Evolutionary conservation across 1,139 yeast species (phyloP), one percentile per base, ranked within the genome.

Genomic region (Suhomyces kunorum): DNA sequence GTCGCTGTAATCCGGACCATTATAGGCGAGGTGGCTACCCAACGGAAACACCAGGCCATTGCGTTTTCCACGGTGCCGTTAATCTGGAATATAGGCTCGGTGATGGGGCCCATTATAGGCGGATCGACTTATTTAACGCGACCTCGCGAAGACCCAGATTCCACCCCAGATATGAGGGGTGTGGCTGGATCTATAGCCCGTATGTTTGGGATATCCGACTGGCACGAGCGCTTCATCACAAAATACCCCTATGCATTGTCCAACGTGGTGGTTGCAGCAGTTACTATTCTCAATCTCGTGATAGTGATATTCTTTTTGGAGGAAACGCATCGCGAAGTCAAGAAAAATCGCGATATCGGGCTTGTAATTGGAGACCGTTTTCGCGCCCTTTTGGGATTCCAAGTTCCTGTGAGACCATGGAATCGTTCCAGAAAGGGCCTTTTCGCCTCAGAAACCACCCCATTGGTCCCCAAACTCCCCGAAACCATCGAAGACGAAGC

Each of bases 201-300:
- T n/a, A n/a, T n/a, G n/a, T n/a, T n/a, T n/a, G n/a, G n/a, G n/a
- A n/a, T n/a, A n/a, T n/a, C 22, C 13, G 26, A 34, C 13, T 15
- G 46, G 16, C 40, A 49, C 48, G 56, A 63, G 14, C 40, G 40
- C 9, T 57, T 78, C 42, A 64, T 76, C 23, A 55, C 63, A 15
- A 58, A 55, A 29, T 68, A 70, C 53, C 87, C 87, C 0, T 82
- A 79, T 52, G 80, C 83, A 1, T 60, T 81, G 46, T 80, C 85
- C 4, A 82, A 81, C 53, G 52, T 82, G 8, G 78, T 76, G 3
- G 80, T 81, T 14, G 71, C 80, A 4, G 6, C 51, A 2, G 61
- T 76, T 36, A 59, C 80, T 23, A 53, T 62, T 56, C 35, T 63
- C 28, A 72, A 80, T 18, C 48, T 69, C 13, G 17, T 66, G 2